These are phyloP conservation scores for Kuraishia molischiana DNA, from an alignment of 805 yeast genomes.

Conservation along the genomic window DNA sequence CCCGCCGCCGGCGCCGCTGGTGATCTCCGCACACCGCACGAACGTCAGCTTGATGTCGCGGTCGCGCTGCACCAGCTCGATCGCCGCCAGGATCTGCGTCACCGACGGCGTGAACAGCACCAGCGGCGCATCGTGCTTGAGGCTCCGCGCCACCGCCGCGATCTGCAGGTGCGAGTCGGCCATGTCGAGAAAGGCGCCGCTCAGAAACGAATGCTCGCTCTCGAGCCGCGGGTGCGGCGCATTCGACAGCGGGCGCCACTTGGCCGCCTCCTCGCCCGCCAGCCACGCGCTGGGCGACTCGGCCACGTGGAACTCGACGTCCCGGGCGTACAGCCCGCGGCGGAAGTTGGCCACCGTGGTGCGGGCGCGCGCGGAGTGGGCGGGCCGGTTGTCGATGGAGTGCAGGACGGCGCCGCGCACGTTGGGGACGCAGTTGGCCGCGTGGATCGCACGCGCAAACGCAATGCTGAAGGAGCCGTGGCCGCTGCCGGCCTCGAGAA, in stretches of 20 bases:
- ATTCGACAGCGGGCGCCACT: slow-evolving; percentile 12
- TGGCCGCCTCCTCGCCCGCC: slow-evolving; percentile 9
- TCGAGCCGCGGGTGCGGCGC: slow-evolving; percentile 9
- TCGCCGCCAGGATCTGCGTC: slow-evolving; percentile 33
- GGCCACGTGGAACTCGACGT: slow-evolving; percentile 33
- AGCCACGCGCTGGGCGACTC: slow-evolving; percentile 34
- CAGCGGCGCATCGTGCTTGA: slow-evolving; percentile 32
- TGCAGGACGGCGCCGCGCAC: slow-evolving; percentile 35
- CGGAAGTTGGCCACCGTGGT: slow-evolving; percentile 27
- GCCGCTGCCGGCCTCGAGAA: slow-evolving; percentile 46
- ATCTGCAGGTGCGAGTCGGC: slow-evolving; percentile 30
- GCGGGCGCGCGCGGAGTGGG: slow-evolving; percentile 32
- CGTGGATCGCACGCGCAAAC: slow-evolving; percentile 30
- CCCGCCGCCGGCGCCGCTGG: slow-evolving; percentile 42
- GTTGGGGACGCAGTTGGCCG: slow-evolving; percentile 24
- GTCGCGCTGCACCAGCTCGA: slow-evolving; percentile 19
- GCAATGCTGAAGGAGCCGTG: slow-evolving; percentile 41
- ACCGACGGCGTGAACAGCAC: slow-evolving; percentile 38
- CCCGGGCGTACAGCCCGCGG: slow-evolving; percentile 31
- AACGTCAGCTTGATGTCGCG: slow-evolving; percentile 23
- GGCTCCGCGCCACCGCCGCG: slow-evolving; percentile 17
- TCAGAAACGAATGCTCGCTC: slow-evolving; percentile 20
- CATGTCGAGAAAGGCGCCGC: slow-evolving; percentile 38
- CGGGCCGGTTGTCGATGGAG: slow-evolving; percentile 28
- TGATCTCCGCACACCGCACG: slow-evolving; percentile 28